Evolutionary conservation across 2,329 filamentous ascomycete genomes (phyloP).

Genomic region (Penicillium hordei): DNA sequence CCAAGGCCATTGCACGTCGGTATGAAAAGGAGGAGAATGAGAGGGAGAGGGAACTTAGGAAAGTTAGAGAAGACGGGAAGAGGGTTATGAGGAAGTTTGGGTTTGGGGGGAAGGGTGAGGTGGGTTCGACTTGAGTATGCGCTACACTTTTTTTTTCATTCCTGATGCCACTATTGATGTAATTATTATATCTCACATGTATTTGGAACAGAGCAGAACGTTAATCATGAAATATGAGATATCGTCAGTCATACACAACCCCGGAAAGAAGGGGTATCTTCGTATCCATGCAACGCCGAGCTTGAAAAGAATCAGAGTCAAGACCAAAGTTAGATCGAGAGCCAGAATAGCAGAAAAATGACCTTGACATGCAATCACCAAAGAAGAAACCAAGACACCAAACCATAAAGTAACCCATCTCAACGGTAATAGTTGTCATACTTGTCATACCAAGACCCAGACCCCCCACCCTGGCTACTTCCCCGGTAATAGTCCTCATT

Average conservation of each 20-base stretch:
- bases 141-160: background rate
- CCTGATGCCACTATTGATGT: background rate
- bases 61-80: constrained; percentile 29
- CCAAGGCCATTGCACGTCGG: constrained; percentile 32
- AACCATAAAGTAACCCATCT: constrained; percentile 6
- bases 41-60: constrained; percentile 36
- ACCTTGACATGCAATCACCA: background rate
- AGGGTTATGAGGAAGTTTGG: constrained; percentile 26
- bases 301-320: constrained; percentile 1
- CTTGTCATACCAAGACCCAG: constrained; percentile 24
- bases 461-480: constrained; percentile 30
- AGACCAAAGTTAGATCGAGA: constrained; percentile 1
- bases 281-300: constrained; percentile 21
- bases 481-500: constrained; percentile 45
- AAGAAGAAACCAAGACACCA: background rate
- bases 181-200: background rate
- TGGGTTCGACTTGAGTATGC: background rate
- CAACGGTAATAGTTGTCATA: constrained; percentile 23
- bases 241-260: constrained; percentile 18
- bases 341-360: constrained; percentile 1
- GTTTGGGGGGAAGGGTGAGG: background rate
- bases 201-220: constrained; percentile 2
- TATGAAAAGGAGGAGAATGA: constrained; percentile 45
- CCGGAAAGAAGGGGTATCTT: constrained; percentile 22
- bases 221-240: constrained; percentile 6